phyloP scores from a whole-genome alignment of 352 stramenopile species.

The Elongisporangium prolatum region DNA sequence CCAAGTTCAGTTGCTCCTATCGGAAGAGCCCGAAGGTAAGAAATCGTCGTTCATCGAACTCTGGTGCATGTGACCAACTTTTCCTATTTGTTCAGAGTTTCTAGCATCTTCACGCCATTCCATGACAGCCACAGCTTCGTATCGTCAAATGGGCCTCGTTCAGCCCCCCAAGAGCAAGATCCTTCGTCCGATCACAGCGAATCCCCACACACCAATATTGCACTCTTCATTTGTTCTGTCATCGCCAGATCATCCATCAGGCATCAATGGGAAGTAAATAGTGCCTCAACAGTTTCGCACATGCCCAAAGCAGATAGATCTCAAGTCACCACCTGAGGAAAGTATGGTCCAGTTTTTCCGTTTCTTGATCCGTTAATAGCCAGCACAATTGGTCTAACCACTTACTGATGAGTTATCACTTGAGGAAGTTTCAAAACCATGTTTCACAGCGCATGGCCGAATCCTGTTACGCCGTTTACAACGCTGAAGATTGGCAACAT shows the following conservation, averaged over 20 bases:
- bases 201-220: not conserved
- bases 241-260: slow-evolving; percentile 10
- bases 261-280: not conserved
- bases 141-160: slow-evolving; percentile 2
- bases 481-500: not conserved
- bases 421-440: not conserved
- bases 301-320: too few relatives aligned
- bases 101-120: not conserved
- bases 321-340: too few relatives aligned
- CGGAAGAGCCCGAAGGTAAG: slow-evolving; percentile 21
- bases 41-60: slow-evolving; percentile 4
- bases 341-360: not conserved
- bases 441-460: not conserved
- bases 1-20: slow-evolving; percentile 59
- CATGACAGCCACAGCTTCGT: not conserved
- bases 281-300: not conserved
- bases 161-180: not conserved
- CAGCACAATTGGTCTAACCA: not conserved
- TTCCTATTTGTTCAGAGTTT: not conserved
- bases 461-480: not conserved
- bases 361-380: not conserved
- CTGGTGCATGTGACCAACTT: not conserved
- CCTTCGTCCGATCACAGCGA: not conserved
- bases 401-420: not conserved
- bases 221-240: slow-evolving; percentile 52